Evolutionary conservation across 1,284 basidiomycete species (phyloP).

Genomic region (Cryptococcus neoformans): DNA sequence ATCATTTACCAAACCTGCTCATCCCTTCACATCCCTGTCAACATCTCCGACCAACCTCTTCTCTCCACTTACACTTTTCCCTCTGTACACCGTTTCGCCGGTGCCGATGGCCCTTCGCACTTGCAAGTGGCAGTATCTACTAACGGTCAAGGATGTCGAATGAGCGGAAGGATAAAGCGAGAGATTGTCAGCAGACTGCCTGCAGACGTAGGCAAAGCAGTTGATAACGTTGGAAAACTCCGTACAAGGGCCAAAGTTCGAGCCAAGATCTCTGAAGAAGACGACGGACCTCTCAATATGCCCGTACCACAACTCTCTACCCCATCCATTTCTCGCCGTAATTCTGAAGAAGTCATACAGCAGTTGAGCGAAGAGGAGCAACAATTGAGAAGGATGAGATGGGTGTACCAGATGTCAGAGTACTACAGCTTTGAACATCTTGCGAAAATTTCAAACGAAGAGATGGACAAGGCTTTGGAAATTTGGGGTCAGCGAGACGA

Average conservation of each 20-base stretch:
- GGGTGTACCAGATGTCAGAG: conserved; percentile 89
- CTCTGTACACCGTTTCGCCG: conserved; percentile 75
- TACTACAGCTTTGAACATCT: conserved; percentile 86
- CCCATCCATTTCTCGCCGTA: conserved; percentile 18
- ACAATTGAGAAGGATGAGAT: conserved; percentile 67
- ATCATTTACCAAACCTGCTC: conserved; percentile 59
- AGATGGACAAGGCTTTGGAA: conserved; percentile 64
- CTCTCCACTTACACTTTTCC: conserved; percentile 90
- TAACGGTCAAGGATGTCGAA: conserved; percentile 85
- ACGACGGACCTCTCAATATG: conserved; percentile 65
- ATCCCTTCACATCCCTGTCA: conserved; percentile 67
- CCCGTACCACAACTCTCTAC: conserved; percentile 65
- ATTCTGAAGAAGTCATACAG: neutral
- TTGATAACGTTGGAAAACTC: conserved; percentile 70
- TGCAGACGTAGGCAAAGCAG: conserved; percentile 70
- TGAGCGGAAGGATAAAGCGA: conserved; percentile 74
- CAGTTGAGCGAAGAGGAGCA: conserved; percentile 50
- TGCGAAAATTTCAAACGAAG: conserved; percentile 62
- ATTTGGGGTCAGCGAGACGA: conserved; percentile 24
- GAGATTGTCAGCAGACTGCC: conserved; percentile 78
- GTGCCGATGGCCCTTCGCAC: conserved; percentile 18
- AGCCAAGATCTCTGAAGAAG: conserved; percentile 19
- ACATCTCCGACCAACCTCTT: conserved; percentile 79
- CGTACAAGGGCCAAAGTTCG: conserved; percentile 60
- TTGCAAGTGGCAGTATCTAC: conserved; percentile 87